Percentiles rank a stretch among this genome's conserved stretches.
Evolutionary conservation across 2,329 filamentous ascomycete genomes (phyloP).

Genomic region (Pezicula rhizophila): DNA sequence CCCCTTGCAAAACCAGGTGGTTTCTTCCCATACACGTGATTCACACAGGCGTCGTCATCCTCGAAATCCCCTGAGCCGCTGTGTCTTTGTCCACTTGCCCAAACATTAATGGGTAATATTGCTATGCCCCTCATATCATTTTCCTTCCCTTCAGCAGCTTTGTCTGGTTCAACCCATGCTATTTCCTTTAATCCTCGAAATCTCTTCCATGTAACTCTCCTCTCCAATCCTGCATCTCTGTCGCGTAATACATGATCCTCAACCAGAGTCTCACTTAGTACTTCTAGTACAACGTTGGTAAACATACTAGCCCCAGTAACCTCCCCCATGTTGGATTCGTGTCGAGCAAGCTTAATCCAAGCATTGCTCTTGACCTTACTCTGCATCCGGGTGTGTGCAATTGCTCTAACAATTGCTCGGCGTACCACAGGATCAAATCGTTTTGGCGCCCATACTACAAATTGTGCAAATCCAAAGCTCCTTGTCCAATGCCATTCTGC

Average conservation of each 20-base stretch:
- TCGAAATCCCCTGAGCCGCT: conserved; percentile 14
- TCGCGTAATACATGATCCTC: conserved; percentile 14
- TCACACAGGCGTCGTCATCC: conserved; percentile 14
- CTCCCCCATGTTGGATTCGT: conserved; percentile 4
- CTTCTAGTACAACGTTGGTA: conserved; percentile 16
- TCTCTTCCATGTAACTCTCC: conserved; percentile 19
- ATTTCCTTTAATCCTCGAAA: conserved; percentile 11
- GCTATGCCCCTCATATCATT: conserved; percentile 13
- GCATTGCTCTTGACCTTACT: neutral
- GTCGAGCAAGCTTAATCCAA: conserved; percentile 1
- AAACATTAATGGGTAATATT: conserved; percentile 18
- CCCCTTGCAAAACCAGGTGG: neutral
- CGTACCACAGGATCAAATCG: conserved; percentile 18
- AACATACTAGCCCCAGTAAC: conserved; percentile 18
- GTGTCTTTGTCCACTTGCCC: conserved; percentile 19
- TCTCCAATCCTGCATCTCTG: conserved; percentile 16
- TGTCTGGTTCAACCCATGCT: conserved; percentile 13
- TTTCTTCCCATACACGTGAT: conserved; percentile 10
- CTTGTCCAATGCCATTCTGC: conserved; percentile 13
- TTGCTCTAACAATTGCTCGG: conserved; percentile 16
- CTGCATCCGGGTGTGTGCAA: conserved; percentile 12
- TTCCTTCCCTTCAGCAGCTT: conserved; percentile 1
- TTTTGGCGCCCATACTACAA: conserved; percentile 14
- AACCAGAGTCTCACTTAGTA: conserved; percentile 9
- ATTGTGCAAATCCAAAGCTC: conserved; percentile 13